A percentile compares a stretch with the other conserved stretches of the same genome.
phyloP scores from a whole-genome alignment of 139 green algal genomes.

The Asterochloris sp. region DNA sequence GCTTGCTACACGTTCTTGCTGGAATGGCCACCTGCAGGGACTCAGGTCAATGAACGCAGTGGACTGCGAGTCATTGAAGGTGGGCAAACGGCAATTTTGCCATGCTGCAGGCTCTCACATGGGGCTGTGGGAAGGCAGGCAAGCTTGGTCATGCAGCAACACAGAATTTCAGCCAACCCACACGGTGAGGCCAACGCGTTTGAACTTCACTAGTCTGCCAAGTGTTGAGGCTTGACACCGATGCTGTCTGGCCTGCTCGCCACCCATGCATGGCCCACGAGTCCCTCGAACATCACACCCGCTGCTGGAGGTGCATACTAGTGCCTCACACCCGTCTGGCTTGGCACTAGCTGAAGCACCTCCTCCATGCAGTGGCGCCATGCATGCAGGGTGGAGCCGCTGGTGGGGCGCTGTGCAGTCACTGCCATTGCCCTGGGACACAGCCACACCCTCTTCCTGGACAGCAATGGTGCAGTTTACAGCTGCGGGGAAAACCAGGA shows the following conservation, averaged over 20 bases:
- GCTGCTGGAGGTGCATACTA: not conserved
- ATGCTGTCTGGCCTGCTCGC: not conserved
- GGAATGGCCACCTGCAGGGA: no score
- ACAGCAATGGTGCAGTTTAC: conserved; percentile 41
- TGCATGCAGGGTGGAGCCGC: conserved; percentile 40
- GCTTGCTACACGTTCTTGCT: no score
- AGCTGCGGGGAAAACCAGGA: conserved; percentile 59
- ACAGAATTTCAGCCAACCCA: conserved; percentile 22
- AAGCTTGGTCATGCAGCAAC: conserved; percentile 61
- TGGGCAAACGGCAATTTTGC: no score
- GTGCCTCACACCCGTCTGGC: not conserved
- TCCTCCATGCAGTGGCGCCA: not conserved
- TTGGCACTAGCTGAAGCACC: not conserved
- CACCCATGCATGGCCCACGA: not conserved
- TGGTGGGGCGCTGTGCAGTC: conserved; percentile 50
- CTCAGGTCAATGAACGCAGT: no score
- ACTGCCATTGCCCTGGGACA: conserved; percentile 42
- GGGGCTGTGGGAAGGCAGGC: conserved; percentile 52
- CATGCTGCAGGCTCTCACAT: conserved; percentile 37
- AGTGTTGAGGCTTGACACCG: not conserved
- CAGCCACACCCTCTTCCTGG: conserved; percentile 64
- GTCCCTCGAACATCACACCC: not conserved
- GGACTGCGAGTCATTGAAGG: no score
- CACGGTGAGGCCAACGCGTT: conserved; percentile 7
- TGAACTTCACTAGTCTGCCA: not conserved